Evolutionary conservation across 228 moss, liverwort and hornwort species (phyloP).

Genomic region (Sphagnum magellanicum): DNA sequence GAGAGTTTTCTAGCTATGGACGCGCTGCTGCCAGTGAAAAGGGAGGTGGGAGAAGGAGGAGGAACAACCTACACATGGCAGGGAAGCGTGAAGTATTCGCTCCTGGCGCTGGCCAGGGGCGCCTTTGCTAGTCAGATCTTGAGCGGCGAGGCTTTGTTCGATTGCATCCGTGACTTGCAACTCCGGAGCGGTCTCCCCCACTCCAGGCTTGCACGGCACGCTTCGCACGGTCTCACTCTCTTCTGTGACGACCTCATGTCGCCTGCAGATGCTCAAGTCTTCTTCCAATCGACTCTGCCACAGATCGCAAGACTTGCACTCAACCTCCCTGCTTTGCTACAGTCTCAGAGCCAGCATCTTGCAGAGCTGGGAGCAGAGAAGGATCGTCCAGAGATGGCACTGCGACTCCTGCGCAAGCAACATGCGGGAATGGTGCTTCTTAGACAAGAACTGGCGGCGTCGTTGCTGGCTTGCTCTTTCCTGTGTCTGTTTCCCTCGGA

Average conservation of each 20-base stretch:
- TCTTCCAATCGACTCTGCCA: conserved; percentile 57
- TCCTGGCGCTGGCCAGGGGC: conserved; percentile 66
- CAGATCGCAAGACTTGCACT: conserved; percentile 62
- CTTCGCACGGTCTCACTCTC: conserved; percentile 46
- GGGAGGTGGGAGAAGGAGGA: conserved; percentile 2
- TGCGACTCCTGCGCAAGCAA: conserved; percentile 43
- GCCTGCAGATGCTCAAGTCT: conserved; percentile 36
- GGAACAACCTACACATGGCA: conserved; percentile 14
- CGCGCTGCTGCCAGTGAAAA: conserved; percentile 25
- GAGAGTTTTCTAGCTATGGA: conserved; percentile 21
- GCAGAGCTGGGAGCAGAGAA: neutral
- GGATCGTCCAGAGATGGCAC: conserved; percentile 34
- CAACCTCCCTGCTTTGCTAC: conserved; percentile 49
- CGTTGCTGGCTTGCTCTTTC: conserved; percentile 75
- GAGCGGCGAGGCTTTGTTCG: conserved; percentile 44
- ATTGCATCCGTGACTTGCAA: conserved; percentile 68
- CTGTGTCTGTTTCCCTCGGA: conserved; percentile 68
- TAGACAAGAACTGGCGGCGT: conserved; percentile 65
- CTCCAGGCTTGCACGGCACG: conserved; percentile 33
- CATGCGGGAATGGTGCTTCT: conserved; percentile 61
- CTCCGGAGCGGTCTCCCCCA: conserved; percentile 32
- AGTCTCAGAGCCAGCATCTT: neutral
- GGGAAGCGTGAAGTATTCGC: conserved; percentile 54
- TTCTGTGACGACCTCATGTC: conserved; percentile 66
- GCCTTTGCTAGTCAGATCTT: conserved; percentile 49